Base-by-base conservation (phyloP, 2,329 filamentous ascomycete genomes). In the Cladophialophora bantiana region DNA sequence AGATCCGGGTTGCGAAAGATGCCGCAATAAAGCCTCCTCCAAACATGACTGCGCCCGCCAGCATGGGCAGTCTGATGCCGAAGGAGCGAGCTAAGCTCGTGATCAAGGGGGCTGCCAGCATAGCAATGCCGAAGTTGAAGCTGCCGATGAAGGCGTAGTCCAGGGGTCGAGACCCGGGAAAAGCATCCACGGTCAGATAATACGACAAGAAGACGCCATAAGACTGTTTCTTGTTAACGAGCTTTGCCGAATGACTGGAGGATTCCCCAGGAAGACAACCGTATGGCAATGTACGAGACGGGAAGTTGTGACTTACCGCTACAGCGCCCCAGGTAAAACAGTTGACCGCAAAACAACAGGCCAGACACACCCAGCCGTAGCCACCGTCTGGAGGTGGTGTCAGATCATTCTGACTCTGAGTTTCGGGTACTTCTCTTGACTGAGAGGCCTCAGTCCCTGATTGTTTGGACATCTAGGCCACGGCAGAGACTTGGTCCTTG, bases 161-260 rank as follows among this genome's bases (percentile, higher is more conserved):
- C 13, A 75, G 61, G 34, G 62, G 66, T 3, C 53, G 62, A 1
- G 73, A 68, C 15, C 60, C 68, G 1, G 71, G 68, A 40, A 76
- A 77, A 10, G 71, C 70, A 10, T 75, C 61, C 31, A 72, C 70
- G 0, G 73, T 66, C 3, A 81, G 72, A 63, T 80, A 83, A 58
- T 80, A 76, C 4, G 77, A 75, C 0, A 83, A 75, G 59, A 79
- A 82, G 26, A 83, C 77, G 45, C 78, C 79, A 64, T 80, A 83
- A n/a, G 75, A 74, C 65, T 73, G 75, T 74, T 50, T 71, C 42
- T 26, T 38, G 26, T 59, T 31, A 48, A 12, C 9, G 36, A 26
- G 26, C 26, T 26, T 26, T 26, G 26, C 26, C 26, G 26, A 26
- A 26, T 26, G 26, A 26, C 3, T 26, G 26, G 3, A 26, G 26